Evolutionary conservation across 1,284 basidiomycete species (phyloP).

Genomic region (Cryptococcus sp.): DNA sequence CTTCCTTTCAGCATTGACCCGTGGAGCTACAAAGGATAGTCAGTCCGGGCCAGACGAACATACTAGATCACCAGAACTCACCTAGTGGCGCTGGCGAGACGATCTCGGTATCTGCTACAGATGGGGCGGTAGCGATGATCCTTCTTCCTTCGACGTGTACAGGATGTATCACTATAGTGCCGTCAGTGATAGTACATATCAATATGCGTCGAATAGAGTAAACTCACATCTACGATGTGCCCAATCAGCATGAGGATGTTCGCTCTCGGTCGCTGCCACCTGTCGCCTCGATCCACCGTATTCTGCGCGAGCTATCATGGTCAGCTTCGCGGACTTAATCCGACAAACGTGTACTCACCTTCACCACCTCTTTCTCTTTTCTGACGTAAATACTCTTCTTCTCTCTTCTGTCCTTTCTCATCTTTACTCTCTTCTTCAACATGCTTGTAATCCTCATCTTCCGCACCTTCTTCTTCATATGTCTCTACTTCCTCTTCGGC

Average conservation of each 20-base stretch:
- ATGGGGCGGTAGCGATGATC: background rate
- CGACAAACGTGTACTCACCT: background rate
- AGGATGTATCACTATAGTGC: background rate
- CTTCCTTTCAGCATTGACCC: background rate
- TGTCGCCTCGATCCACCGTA: background rate
- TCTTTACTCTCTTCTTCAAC: background rate
- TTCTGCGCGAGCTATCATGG: constrained; percentile 1
- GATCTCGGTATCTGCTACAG: background rate
- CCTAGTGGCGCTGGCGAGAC: background rate
- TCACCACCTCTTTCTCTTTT: background rate
- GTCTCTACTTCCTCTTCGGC: background rate
- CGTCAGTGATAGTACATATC: background rate
- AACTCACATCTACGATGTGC: constrained; percentile 3
- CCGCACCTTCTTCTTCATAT: background rate
- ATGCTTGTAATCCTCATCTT: background rate
- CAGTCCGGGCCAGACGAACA: background rate
- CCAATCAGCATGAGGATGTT: constrained; percentile 7
- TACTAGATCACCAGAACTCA: background rate
- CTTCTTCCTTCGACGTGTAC: background rate
- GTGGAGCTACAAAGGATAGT: background rate
- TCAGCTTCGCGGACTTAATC: background rate
- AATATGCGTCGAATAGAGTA: background rate
- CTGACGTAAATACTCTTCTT: background rate
- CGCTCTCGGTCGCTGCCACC: background rate
- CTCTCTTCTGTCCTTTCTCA: background rate